Evolutionary conservation across 2,329 filamentous ascomycete species (phyloP).

Genomic region (Trichoderma sp.): DNA sequence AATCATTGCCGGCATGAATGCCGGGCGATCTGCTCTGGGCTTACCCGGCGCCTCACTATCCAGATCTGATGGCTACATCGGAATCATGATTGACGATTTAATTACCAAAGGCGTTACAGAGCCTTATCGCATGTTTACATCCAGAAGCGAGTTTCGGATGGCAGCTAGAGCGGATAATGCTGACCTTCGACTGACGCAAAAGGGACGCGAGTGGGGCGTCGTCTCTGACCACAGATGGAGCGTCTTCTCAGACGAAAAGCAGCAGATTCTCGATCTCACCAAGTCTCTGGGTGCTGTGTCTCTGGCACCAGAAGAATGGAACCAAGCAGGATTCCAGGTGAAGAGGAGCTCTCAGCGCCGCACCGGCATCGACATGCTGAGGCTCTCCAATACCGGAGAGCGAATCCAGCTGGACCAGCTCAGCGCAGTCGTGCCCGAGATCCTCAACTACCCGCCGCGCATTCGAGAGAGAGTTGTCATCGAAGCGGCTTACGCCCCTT

Average conservation of each 20-base stretch:
- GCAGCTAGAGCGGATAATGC: constrained; percentile 92
- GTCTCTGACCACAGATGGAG: constrained; percentile 80
- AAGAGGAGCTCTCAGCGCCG: constrained; percentile 68
- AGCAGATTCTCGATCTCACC: constrained; percentile 69
- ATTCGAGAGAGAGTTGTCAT: constrained; percentile 74
- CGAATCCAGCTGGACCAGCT: constrained; percentile 57
- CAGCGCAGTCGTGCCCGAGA: constrained; percentile 58
- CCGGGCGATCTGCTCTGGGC: constrained; percentile 75
- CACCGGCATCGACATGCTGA: constrained; percentile 78
- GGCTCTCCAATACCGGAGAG: constrained; percentile 60
- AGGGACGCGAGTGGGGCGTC: constrained; percentile 75
- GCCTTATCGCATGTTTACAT: constrained; percentile 98
- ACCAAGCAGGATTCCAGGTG: constrained; percentile 68
- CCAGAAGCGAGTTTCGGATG: constrained; percentile 93
- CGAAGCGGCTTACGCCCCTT: constrained; percentile 85
- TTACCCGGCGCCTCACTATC: constrained; percentile 70
- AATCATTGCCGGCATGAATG: constrained; percentile 90
- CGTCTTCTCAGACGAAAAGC: constrained; percentile 65
- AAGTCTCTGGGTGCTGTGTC: constrained; percentile 60
- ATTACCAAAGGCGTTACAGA: constrained; percentile 96
- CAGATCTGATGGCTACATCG: constrained; percentile 91
- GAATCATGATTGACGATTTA: constrained; percentile 97
- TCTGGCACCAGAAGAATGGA: constrained; percentile 69
- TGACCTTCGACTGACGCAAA: constrained; percentile 79
- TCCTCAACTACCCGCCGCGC: constrained; percentile 57